Evolutionary conservation across 257 asterid species (phyloP).

Genomic region (Solanum medicagineum): DNA sequence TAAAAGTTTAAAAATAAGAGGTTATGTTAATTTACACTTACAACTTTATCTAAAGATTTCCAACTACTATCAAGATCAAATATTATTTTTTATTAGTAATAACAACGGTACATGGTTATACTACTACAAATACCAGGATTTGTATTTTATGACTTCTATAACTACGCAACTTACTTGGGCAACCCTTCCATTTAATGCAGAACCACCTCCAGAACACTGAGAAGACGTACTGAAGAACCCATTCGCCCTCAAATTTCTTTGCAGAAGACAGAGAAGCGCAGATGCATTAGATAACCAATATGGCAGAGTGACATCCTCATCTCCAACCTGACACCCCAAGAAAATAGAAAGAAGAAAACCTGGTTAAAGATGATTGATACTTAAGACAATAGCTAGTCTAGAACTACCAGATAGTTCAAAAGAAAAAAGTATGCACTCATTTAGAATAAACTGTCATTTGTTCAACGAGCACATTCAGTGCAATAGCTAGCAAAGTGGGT

Average conservation of each 20-base stretch:
- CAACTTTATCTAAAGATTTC: not conserved
- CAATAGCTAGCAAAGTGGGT: not conserved
- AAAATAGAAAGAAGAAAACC: not conserved
- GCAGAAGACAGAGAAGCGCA: conserved; percentile 91
- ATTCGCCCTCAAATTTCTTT: conserved; percentile 76
- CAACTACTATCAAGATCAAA: not conserved
- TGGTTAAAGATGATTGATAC: not conserved
- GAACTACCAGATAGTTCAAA: not conserved
- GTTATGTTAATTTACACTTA: not conserved
- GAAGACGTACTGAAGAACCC: conserved; percentile 68
- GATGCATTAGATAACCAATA: conserved; percentile 95
- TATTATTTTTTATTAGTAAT: not conserved
- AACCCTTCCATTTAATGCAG: conserved; percentile 68
- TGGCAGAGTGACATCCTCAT: conserved; percentile 65
- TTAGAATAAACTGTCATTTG: not conserved
- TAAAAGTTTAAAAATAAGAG: not conserved
- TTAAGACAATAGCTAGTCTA: not conserved
- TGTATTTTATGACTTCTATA: not conserved
- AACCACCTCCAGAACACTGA: conserved; percentile 68
- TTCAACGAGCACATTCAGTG: not conserved
- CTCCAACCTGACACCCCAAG: conserved; percentile 47
- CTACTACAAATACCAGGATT: not conserved
- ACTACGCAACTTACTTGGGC: conserved; percentile 47
- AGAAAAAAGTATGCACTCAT: not conserved
- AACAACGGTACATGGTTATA: not conserved